Evolutionary conservation across 176 grass and related monocot genomes (phyloP).

Genomic region (Puya raimondii): DNA sequence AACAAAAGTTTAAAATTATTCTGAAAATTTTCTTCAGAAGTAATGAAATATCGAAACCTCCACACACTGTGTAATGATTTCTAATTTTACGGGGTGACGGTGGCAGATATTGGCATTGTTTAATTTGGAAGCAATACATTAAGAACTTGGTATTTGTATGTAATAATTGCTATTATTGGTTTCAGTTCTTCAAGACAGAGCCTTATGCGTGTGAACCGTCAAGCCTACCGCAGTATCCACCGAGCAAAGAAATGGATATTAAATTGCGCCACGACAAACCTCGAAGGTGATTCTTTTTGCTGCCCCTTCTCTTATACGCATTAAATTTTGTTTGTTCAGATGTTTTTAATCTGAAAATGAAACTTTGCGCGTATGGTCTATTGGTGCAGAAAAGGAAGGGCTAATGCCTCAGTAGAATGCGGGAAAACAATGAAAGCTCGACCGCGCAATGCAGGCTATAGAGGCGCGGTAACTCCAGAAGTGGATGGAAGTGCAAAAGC

Average conservation of each 20-base stretch:
- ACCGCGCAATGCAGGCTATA: constrained; percentile 39
- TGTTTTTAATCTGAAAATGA: neutral
- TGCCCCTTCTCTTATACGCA: constrained; percentile 3
- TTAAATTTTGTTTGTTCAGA: neutral
- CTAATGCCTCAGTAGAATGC: constrained; percentile 37
- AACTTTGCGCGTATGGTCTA: constrained; percentile 5
- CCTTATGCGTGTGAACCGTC: constrained; percentile 86
- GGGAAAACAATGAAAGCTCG: constrained; percentile 31
- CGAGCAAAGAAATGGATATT: constrained; percentile 88
- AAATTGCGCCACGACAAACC: constrained; percentile 55
- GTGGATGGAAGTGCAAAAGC: constrained; percentile 26
- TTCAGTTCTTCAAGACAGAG: constrained; percentile 93
- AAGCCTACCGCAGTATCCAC: constrained; percentile 68
- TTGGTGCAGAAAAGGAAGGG: constrained; percentile 51
- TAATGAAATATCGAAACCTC: too few relatives aligned
- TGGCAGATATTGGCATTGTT: neutral
- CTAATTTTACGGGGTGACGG: neutral
- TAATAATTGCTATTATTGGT: neutral
- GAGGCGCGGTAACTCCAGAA: constrained; percentile 54
- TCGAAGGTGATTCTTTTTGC: constrained; percentile 35
- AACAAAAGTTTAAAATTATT: too few relatives aligned
- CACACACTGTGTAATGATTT: too few relatives aligned
- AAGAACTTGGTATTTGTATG: neutral
- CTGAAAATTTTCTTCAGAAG: too few relatives aligned
- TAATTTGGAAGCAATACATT: neutral